Evolutionary conservation across 371 early-diverging fungal species (phyloP).

Genomic region (Mortierella sp.): DNA sequence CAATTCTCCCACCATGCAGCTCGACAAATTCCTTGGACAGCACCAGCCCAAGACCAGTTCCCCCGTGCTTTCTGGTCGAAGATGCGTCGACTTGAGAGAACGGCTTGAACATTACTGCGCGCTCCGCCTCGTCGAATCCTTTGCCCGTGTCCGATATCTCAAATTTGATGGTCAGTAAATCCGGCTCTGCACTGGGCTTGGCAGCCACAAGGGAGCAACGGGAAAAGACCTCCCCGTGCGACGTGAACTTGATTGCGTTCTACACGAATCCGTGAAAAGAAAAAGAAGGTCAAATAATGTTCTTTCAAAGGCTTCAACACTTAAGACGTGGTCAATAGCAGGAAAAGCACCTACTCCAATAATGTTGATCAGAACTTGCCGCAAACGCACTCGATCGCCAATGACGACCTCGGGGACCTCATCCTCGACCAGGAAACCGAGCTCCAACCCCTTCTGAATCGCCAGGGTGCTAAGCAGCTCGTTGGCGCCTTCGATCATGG

Average conservation of each 20-base stretch:
- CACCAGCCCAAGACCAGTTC: conserved; percentile 73
- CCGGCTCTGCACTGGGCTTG: conserved; percentile 23
- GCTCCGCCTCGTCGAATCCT: conserved; percentile 70
- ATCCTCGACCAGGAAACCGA: conserved; percentile 70
- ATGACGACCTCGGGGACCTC: conserved; percentile 69
- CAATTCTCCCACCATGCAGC: conserved; percentile 70
- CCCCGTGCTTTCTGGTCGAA: conserved; percentile 74
- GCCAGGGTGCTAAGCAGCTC: conserved; percentile 70
- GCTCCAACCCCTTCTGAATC: conserved; percentile 68
- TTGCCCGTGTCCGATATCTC: conserved; percentile 75
- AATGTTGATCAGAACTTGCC: conserved; percentile 69
- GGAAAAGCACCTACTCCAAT: conserved; percentile 48
- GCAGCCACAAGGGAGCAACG: conserved; percentile 62
- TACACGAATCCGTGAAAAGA: conserved; percentile 23
- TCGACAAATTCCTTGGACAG: conserved; percentile 72
- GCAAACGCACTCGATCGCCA: conserved; percentile 68
- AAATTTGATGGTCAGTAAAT: conserved; percentile 61
- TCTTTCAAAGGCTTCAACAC: neutral
- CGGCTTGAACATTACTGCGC: conserved; percentile 76
- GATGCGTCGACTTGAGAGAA: conserved; percentile 76
- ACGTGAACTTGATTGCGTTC: conserved; percentile 77
- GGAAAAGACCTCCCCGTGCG: conserved; percentile 71
- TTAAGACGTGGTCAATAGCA: neutral
- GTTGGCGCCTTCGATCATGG: conserved; percentile 73
- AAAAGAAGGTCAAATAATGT: neutral